These are phyloP conservation scores for Fusarium hostae DNA, from an alignment of 2,329 filamentous ascomycete species.

Conservation along the genomic window DNA sequence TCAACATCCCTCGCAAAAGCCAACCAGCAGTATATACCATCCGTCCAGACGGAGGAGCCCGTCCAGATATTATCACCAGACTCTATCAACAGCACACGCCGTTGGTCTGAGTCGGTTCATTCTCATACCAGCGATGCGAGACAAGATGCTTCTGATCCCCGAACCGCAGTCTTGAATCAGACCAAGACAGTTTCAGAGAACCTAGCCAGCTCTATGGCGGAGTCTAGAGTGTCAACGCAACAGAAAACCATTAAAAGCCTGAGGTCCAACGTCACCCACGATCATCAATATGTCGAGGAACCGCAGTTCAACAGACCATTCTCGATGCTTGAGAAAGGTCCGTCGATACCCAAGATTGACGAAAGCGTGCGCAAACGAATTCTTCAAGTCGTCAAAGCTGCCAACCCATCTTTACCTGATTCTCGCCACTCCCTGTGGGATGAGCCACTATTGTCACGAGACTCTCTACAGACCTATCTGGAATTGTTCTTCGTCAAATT, in stretches of 20 bases:
- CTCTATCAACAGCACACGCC: constrained; percentile 37
- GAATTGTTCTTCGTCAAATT: neutral
- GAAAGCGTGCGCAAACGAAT: neutral
- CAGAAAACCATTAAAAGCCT: neutral
- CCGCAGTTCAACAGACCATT: constrained; percentile 6
- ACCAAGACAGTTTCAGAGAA: neutral
- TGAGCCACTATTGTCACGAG: neutral
- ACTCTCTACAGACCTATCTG: neutral
- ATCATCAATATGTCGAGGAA: neutral
- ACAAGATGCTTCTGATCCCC: neutral
- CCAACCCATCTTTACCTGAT: neutral
- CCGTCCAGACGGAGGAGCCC: neutral
- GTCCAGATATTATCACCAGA: constrained; percentile 18
- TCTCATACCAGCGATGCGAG: neutral
- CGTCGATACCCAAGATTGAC: neutral
- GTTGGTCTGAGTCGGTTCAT: constrained; percentile 23
- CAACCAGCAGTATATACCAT: neutral
- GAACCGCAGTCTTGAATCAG: neutral
- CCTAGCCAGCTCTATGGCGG: neutral
- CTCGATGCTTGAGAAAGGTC: neutral
- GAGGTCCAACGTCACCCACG: fast-evolving
- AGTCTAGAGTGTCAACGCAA: neutral
- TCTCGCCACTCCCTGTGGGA: neutral
- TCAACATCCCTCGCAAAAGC: neutral
- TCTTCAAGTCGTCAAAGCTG: neutral